Evolutionary conservation across 768 basidiomycete genomes (phyloP), one percentile per base, ranked within the genome.

Genomic region (Psilocybe sp.): DNA sequence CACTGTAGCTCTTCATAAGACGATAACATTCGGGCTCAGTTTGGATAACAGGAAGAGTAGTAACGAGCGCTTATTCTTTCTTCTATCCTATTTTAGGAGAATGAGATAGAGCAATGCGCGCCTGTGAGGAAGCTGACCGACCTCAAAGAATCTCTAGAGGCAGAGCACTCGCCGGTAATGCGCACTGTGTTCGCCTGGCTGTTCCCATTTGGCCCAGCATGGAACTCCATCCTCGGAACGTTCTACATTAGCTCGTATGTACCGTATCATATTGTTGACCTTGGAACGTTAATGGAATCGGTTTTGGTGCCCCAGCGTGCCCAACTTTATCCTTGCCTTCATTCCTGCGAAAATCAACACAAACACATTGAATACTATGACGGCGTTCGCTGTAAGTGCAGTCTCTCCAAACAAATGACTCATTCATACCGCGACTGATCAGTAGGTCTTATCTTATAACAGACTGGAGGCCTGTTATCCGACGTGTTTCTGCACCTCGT

Each of bases 231-330:
- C 49, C 76, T 95, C 23, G 93, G 89, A 54, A 95, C 93, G 15
- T 93, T 95, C 76, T 95, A 95, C 74, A 95, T 95, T 70, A 93
- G 90, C 77, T 95, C 92, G 92, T 94, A 65, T 63, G 90, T 80
- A 43, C 39, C 53, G 46, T 46, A 52, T 54, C 50, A 37, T 39
- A 14, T 50, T 33, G 33, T 36, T 50, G 23, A 14, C 46, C 42
- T n/a, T 40, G 41, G 39, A 37, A 16, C 23, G 33, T 16, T 42
- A 42, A 47, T 35, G 56, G 49, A 33, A 47, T 36, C 46, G 56
- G 47, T 43, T 47, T 40, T 53, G 34, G 47, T 45, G 18, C 44
- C 20, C 52, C 53, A 94, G 92, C 34, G 82, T 95, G 50, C 93
- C 93, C 43, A 97, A 97, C 71, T 90, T 97, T 60, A 92, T 97